Conservation (phyloP, 2,329 filamentous ascomycete genomes). For the Ophiocordyceps robertsii region DNA sequence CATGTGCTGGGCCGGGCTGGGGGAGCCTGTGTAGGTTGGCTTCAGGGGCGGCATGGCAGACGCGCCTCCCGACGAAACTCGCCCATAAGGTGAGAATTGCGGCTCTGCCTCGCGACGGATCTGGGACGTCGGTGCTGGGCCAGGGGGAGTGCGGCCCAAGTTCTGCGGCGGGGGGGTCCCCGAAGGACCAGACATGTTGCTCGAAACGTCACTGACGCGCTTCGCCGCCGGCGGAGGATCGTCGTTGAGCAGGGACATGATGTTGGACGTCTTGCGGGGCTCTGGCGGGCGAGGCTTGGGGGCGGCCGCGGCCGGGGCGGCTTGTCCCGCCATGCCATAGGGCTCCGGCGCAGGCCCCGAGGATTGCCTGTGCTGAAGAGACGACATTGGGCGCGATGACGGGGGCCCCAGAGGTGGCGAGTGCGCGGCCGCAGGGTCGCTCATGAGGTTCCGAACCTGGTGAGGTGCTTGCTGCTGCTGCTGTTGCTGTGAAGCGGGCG, state of each 20-base stretch:
- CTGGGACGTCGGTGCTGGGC: conserved; percentile 24
- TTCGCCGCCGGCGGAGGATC: conserved; percentile 39
- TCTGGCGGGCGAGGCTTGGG: conserved; percentile 30
- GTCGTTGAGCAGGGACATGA: conserved; percentile 51
- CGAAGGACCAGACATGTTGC: conserved; percentile 25
- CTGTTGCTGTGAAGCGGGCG: conserved; percentile 14
- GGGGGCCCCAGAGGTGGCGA: conserved; percentile 26
- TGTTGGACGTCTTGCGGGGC: conserved; percentile 45
- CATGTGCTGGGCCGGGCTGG: conserved; percentile 31
- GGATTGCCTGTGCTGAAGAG: conserved; percentile 21
- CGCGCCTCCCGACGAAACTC: conserved; percentile 16
- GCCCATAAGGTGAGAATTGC: conserved; percentile 32
- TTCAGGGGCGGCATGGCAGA: conserved; percentile 42
- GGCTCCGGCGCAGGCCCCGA: conserved; percentile 16
- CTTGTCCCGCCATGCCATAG: conserved; percentile 12
- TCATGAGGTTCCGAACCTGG: conserved; percentile 25
- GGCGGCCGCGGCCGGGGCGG: conserved; percentile 14
- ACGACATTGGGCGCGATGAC: conserved; percentile 22
- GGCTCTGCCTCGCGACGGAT: conserved; percentile 36
- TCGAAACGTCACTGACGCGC: conserved; percentile 33
- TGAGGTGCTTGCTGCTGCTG: conserved; percentile 15
- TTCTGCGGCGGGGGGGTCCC: conserved; percentile 35
- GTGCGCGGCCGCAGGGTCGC: conserved; percentile 21
- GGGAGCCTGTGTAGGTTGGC: conserved; percentile 36
- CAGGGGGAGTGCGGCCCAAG: conserved; percentile 27